Conservation (phyloP, 352 stramenopile species). For the Globisporangium paddicum region DNA sequence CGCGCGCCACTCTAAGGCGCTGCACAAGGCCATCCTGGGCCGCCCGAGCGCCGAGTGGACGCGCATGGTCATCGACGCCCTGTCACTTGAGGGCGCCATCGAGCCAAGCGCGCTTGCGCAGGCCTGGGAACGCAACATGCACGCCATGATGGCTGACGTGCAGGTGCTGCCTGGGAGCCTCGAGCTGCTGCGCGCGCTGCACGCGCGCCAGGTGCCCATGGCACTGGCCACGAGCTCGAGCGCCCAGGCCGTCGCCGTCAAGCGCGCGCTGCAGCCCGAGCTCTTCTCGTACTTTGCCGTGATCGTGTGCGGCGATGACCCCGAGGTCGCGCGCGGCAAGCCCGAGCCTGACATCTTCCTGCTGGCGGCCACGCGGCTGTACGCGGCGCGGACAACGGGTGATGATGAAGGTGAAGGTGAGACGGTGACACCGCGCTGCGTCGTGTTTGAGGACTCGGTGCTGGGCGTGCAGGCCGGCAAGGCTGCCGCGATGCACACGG, state of each 20-base stretch:
- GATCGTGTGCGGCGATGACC: conserved; percentile 76
- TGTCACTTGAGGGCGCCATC: conserved; percentile 34
- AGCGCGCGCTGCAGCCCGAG: conserved; percentile 57
- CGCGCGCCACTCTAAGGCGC: conserved; percentile 46
- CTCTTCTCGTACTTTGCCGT: conserved; percentile 74
- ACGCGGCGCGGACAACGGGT: conserved; percentile 24
- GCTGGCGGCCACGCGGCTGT: conserved; percentile 48
- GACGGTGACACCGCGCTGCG: conserved; percentile 29
- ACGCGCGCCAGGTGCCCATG: conserved; percentile 49
- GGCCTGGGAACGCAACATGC: conserved; percentile 61
- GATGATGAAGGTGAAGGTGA: conserved; percentile 11
- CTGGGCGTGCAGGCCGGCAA: conserved; percentile 62
- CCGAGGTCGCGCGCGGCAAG: conserved; percentile 60
- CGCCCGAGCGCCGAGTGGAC: conserved; percentile 67
- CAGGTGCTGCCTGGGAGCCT: conserved; percentile 50
- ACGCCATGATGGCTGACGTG: conserved; percentile 46
- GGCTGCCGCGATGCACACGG: conserved; percentile 57
- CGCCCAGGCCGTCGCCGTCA: conserved; percentile 52
- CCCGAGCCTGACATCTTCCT: conserved; percentile 82
- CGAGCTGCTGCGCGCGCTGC: conserved; percentile 39
- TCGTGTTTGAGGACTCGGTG: conserved; percentile 80
- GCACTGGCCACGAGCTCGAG: conserved; percentile 75
- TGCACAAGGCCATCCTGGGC: conserved; percentile 76
- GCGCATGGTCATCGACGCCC: conserved; percentile 56
- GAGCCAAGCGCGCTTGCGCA: conserved; percentile 49